Conservation (phyloP, 164 flowering plant genomes). For the Litsea cubeba region DNA sequence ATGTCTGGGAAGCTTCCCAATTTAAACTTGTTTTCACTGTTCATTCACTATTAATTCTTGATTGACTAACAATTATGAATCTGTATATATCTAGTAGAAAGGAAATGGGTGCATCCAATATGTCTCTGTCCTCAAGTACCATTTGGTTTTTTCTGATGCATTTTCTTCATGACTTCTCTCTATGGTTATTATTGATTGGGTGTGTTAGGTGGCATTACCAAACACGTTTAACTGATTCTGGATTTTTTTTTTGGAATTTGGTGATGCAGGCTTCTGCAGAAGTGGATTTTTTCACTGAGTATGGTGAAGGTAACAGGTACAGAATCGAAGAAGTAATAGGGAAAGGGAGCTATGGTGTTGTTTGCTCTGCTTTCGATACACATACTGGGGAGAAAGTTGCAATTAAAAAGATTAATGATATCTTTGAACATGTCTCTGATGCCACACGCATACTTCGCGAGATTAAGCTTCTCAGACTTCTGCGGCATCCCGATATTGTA, state of each 20-base stretch:
- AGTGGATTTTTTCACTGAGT: constrained; percentile 90
- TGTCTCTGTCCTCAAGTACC: neutral
- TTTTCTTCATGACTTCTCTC: neutral
- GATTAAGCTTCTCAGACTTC: constrained; percentile 86
- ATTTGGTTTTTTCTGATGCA: neutral
- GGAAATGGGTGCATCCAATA: neutral
- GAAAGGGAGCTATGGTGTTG: constrained; percentile 98
- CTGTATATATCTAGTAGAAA: neutral
- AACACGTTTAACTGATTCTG: neutral
- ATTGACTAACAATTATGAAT: neutral
- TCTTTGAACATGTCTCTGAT: constrained; percentile 95
- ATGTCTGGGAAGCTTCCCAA: too few species aligned
- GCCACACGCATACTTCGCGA: constrained; percentile 96
- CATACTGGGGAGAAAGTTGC: constrained; percentile 94
- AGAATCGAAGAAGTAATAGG: constrained; percentile 93
- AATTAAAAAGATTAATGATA: constrained; percentile 94
- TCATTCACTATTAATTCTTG: too few species aligned
- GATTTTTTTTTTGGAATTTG: constrained; percentile 1
- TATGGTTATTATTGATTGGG: neutral
- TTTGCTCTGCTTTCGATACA: constrained; percentile 84
- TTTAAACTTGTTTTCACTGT: neutral
- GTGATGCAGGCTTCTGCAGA: constrained; percentile 62
- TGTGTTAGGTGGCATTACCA: neutral
- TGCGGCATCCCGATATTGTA: constrained; percentile 94
- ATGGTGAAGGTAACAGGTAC: constrained; percentile 92